Evolutionary conservation across 2,329 filamentous ascomycete species (phyloP), one percentile per base, ranked within the genome.

Genomic region (Botrytis sinoallii): DNA sequence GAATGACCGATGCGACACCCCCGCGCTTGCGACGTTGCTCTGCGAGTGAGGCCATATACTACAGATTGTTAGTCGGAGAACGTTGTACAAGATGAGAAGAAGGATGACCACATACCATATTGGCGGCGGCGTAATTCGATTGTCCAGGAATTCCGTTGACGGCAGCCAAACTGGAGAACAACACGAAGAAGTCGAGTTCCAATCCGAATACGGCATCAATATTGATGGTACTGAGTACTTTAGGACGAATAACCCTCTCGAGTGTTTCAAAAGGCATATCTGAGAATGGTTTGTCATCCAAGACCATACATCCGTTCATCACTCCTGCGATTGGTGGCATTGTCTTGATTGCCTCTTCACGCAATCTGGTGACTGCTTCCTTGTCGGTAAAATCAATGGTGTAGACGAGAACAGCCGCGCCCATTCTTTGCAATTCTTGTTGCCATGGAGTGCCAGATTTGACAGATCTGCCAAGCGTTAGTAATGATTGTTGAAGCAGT

Each of bases 1-100:
- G 85, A 2, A 91, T 81, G 0, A 84, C 84, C 0, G 85, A 82
- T 38, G 84, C 85, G 4, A 84, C 81, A 3, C 86, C 79, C 2
- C 85, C 85, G 38, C 79, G 79, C 1, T 78, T 78, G 0, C 81
- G 80, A 4, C 86, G 82, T 74, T 85, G 81, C 35, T 82, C 80
- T 5, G 80, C 82, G 40, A 86, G 81, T 7, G 81, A 78, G 52
- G 85, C 82, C 22, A 86, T 81, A 80, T 84, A 87, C 46, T 70
- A 46, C 18, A 46, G 22, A 46, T 22, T 3, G 25, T 70, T 46
- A 61, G 52, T 38, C 14, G 20, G 1, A 61, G 9, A 22, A 5
- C 14, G 14, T 18, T 3, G 12, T 18, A 35, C 7, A 10, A 44
- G 25, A 55, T 4, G 9, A 14, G 10, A 5, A 35, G 12, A 25